Conservation (phyloP, 2,329 filamentous ascomycete species). For the Botrytis fragariae region DNA sequence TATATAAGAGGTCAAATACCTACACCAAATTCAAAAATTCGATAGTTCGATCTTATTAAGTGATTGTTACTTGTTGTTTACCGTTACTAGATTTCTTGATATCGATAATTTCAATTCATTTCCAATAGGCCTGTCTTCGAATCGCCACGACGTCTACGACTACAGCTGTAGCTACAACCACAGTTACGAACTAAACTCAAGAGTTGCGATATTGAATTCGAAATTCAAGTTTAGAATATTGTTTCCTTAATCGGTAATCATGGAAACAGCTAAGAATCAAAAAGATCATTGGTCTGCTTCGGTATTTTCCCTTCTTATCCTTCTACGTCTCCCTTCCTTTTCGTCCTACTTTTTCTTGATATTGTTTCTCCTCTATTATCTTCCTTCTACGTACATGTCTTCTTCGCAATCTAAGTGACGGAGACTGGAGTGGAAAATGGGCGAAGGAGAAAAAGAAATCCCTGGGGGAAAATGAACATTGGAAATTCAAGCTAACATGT, state of each 20-base stretch:
- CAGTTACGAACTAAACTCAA: neutral
- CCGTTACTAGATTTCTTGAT: neutral
- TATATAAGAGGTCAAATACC: neutral
- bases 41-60: neutral
- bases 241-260: neutral
- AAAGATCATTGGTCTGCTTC: slow-evolving; percentile 43
- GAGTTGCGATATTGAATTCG: neutral
- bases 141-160: neutral
- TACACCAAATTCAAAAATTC: neutral
- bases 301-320: slow-evolving; percentile 30
- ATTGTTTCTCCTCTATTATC: neutral
- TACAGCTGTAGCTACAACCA: neutral
- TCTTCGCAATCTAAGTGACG: neutral
- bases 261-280: neutral
- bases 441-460: too few relatives aligned
- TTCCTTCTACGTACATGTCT: neutral
- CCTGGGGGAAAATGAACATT: neutral
- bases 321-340: neutral
- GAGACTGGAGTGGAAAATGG: too few relatives aligned
- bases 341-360: neutral
- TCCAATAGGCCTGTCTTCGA: neutral
- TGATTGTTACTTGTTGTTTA: neutral
- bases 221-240: neutral
- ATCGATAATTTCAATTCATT: neutral
- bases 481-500: neutral